Conservation (phyloP, 768 basidiomycete species). For the Kwoniella sp. region DNA sequence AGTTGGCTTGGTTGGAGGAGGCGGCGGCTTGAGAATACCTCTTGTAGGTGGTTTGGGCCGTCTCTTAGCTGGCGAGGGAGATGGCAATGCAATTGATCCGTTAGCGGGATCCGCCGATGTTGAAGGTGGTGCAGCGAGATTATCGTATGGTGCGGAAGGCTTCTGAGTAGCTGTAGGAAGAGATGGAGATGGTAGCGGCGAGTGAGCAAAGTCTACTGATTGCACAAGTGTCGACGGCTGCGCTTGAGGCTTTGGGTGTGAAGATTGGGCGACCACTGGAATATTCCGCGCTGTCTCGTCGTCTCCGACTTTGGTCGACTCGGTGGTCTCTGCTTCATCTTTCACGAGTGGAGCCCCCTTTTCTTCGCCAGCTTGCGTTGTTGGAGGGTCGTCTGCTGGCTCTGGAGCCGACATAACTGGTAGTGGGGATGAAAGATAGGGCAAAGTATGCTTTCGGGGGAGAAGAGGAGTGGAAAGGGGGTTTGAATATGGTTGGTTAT, state of each 20-base stretch:
- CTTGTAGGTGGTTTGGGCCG: constrained; percentile 53
- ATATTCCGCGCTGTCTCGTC: not conserved
- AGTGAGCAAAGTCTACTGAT: not conserved
- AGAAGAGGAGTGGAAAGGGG: too few relatives aligned
- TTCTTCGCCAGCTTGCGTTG: too few relatives aligned
- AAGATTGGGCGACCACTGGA: not conserved
- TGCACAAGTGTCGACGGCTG: not conserved
- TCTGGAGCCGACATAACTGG: too few relatives aligned
- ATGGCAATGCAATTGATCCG: not conserved
- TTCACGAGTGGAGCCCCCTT: not conserved
- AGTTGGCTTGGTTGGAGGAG: constrained; percentile 53
- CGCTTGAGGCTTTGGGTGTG: not conserved
- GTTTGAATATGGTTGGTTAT: not conserved
- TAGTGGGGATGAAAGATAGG: too few relatives aligned
- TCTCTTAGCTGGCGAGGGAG: constrained; percentile 35
- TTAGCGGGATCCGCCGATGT: not conserved
- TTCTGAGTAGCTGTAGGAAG: not conserved
- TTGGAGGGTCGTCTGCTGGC: too few relatives aligned
- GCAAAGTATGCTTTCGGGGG: too few relatives aligned
- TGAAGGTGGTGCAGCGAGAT: not conserved
- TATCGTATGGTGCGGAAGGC: not conserved
- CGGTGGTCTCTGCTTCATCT: not conserved
- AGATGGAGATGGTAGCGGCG: not conserved
- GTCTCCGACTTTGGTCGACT: not conserved
- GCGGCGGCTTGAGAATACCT: constrained; percentile 56